These are phyloP conservation scores for Nakazawaea anatomiae DNA, from an alignment of 805 yeast species.

Conservation along the genomic window DNA sequence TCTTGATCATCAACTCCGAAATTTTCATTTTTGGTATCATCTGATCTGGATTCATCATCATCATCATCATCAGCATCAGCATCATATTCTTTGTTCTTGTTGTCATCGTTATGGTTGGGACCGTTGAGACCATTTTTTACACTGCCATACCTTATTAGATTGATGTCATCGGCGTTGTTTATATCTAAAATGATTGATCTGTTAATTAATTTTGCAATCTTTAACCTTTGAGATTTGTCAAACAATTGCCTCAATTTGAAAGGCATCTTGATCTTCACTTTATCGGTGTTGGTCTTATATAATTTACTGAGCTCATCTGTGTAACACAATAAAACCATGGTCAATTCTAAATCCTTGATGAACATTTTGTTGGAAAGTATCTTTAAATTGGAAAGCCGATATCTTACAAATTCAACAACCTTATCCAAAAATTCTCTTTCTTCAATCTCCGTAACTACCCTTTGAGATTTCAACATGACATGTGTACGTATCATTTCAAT, in stretches of 20 bases:
- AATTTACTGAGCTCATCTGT: conserved; percentile 22
- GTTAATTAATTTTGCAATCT: conserved; percentile 68
- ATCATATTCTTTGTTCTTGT: background rate
- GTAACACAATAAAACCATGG: conserved; percentile 74
- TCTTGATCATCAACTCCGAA: conserved; percentile 10
- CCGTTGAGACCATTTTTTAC: background rate
- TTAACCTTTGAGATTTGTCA: conserved; percentile 53
- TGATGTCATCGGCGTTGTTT: conserved; percentile 17
- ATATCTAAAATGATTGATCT: conserved; percentile 46
- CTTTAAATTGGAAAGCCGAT: conserved; percentile 31
- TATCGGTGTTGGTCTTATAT: background rate
- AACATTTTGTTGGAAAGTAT: conserved; percentile 40
- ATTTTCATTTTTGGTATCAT: conserved; percentile 19
- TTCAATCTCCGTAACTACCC: conserved; percentile 16
- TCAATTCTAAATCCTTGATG: conserved; percentile 68
- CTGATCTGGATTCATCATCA: conserved; percentile 3
- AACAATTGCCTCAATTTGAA: conserved; percentile 47
- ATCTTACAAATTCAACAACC: conserved; percentile 54
- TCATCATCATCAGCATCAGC: conserved; percentile 2
- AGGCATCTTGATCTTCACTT: conserved; percentile 37
- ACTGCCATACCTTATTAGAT: conserved; percentile 10
- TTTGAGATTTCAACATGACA: conserved; percentile 21
- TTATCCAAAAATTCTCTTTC: conserved; percentile 46
- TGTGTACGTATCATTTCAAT: conserved; percentile 75
- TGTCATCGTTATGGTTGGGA: background rate